A percentile compares a stretch with the other conserved stretches of the same genome.
Conservation (phyloP, 345 rosid species). For the Angophora floribunda region DNA sequence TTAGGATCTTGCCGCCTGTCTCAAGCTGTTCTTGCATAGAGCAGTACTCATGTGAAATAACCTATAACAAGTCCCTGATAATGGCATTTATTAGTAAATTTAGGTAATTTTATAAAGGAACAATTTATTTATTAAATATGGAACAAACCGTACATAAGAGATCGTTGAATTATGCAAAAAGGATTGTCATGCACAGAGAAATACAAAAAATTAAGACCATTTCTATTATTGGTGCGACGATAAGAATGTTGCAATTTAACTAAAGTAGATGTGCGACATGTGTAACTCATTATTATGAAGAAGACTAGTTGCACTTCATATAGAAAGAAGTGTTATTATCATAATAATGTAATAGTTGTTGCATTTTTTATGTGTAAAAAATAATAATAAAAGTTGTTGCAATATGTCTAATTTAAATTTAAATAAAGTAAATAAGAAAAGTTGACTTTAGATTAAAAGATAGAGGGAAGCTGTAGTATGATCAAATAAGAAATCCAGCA, state of each 20-base stretch:
- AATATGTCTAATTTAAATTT: background rate
- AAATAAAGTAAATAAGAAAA: background rate
- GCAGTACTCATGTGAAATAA: background rate
- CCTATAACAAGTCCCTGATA: background rate
- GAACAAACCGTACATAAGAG: background rate
- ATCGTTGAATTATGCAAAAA: background rate
- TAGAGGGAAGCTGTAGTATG: background rate
- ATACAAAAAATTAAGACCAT: background rate
- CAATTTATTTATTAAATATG: background rate
- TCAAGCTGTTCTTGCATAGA: too few species aligned
- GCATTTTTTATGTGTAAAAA: background rate
- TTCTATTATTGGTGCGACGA: background rate
- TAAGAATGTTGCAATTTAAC: background rate
- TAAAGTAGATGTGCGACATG: background rate
- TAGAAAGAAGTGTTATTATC: background rate
- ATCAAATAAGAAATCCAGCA: background rate
- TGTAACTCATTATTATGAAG: background rate
- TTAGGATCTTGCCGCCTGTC: too few species aligned
- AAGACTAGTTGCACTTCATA: background rate
- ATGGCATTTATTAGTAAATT: background rate
- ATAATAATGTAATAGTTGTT: background rate
- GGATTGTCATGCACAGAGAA: background rate
- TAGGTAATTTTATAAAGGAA: background rate
- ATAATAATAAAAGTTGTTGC: rapidly evolving
- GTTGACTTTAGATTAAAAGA: background rate